These are phyloP conservation scores for Picochlorum sp. DNA, from an alignment of 139 green algal species.

Conservation along the genomic window DNA sequence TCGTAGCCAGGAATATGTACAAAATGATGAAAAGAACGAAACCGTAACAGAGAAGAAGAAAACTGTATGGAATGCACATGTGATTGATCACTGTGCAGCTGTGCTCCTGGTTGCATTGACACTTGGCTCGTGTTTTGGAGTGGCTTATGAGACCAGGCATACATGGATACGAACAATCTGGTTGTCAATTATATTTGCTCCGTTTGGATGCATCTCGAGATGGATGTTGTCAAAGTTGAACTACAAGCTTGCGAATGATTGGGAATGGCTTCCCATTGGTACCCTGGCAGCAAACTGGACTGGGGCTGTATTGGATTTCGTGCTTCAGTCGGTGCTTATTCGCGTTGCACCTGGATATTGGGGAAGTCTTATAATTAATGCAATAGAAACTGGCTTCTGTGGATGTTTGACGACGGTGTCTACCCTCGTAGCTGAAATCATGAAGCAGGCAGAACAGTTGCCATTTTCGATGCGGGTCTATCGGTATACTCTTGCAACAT, in stretches of 20 bases:
- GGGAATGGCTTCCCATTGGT: conserved; percentile 58
- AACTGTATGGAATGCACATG: background rate
- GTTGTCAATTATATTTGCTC: conserved; percentile 32
- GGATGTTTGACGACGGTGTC: conserved; percentile 73
- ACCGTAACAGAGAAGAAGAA: background rate
- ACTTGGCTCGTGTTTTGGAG: conserved; percentile 1
- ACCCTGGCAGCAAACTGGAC: conserved; percentile 68
- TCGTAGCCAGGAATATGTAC: background rate
- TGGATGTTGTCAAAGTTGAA: conserved; percentile 62
- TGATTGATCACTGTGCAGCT: conserved; percentile 8
- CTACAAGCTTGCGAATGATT: conserved; percentile 16
- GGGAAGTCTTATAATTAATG: conserved; percentile 12
- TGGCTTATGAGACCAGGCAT: conserved; percentile 16
- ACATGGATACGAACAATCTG: conserved; percentile 17
- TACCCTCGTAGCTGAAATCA: conserved; percentile 70
- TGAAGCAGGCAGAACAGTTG: conserved; percentile 20
- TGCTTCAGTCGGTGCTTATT: conserved; percentile 21
- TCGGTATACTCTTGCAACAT: conserved; percentile 22
- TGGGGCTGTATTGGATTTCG: conserved; percentile 43
- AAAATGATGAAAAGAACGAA: background rate
- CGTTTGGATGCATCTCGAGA: conserved; percentile 36
- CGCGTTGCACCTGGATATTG: conserved; percentile 21
- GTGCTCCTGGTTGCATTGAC: conserved; percentile 18
- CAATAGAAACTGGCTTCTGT: conserved; percentile 43
- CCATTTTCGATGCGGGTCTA: conserved; percentile 34